phyloP scores from a whole-genome alignment of 257 asterid genomes.

The Penstemon barbatus region DNA sequence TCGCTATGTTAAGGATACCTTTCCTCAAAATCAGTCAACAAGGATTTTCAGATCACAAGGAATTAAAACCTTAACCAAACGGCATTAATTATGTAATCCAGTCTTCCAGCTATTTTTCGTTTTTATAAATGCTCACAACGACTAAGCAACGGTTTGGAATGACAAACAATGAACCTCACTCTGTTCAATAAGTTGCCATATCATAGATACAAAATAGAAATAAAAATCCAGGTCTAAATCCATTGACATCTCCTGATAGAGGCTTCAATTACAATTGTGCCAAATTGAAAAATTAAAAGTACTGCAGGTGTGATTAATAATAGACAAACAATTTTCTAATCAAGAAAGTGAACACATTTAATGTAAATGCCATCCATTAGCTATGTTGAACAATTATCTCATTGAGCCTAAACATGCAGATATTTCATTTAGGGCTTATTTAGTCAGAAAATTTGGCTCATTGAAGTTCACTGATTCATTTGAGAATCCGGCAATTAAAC shows the following conservation, averaged over 20 bases:
- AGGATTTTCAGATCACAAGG: background rate
- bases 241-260: background rate
- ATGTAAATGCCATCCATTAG: slow-evolving; percentile 6
- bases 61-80: slow-evolving; percentile 1
- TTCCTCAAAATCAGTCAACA: background rate
- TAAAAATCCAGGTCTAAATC: background rate
- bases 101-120: background rate
- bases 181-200: background rate
- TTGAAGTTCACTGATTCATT: background rate
- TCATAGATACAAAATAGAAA: background rate
- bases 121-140: background rate
- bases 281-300: background rate
- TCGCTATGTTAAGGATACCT: background rate
- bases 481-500: background rate
- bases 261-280: background rate
- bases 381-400: slow-evolving; percentile 9
- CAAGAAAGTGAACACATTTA: background rate
- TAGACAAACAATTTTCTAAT: background rate
- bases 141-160: background rate
- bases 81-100: background rate
- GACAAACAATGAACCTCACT: background rate
- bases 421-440: background rate
- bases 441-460: background rate
- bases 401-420: background rate
- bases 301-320: background rate